Conservation (phyloP, 139 green algal genomes). For the Coelastrella sp. region DNA sequence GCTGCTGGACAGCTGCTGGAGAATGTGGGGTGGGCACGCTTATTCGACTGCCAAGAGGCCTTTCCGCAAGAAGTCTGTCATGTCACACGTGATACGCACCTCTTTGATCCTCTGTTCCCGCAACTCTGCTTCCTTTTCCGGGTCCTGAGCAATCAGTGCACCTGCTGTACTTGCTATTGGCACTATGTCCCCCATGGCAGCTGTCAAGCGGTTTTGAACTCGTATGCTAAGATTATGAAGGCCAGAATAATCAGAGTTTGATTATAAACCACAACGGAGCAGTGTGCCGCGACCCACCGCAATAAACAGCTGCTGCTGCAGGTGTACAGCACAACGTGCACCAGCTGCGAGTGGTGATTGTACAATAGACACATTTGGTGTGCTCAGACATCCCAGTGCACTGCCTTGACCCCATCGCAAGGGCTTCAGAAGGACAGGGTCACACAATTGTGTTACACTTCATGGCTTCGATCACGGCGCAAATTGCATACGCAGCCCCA, state of each 20-base stretch:
- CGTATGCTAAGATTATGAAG: background rate
- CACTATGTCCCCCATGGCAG: constrained; percentile 44
- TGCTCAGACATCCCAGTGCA: too few species aligned
- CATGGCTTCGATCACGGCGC: too few species aligned
- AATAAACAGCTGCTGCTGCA: too few species aligned
- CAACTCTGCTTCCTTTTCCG: constrained; percentile 34
- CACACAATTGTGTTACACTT: too few species aligned
- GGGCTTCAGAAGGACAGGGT: too few species aligned
- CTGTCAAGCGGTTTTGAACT: background rate
- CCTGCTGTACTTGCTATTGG: background rate
- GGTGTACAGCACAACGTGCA: too few species aligned
- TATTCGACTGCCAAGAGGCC: background rate
- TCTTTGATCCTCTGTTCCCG: constrained; percentile 54
- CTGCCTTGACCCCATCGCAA: too few species aligned
- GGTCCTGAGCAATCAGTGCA: constrained; percentile 22
- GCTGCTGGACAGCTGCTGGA: background rate
- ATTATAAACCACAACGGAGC: background rate
- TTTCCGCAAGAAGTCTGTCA: background rate
- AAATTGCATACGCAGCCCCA: too few species aligned
- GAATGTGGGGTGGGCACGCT: background rate
- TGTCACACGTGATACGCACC: background rate
- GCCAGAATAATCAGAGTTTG: background rate
- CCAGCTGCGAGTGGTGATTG: too few species aligned
- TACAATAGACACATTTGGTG: too few species aligned
- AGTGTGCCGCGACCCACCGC: too few species aligned